Base-by-base conservation (phyloP, 441 rosid genomes). In the Jatropha podagrica region DNA sequence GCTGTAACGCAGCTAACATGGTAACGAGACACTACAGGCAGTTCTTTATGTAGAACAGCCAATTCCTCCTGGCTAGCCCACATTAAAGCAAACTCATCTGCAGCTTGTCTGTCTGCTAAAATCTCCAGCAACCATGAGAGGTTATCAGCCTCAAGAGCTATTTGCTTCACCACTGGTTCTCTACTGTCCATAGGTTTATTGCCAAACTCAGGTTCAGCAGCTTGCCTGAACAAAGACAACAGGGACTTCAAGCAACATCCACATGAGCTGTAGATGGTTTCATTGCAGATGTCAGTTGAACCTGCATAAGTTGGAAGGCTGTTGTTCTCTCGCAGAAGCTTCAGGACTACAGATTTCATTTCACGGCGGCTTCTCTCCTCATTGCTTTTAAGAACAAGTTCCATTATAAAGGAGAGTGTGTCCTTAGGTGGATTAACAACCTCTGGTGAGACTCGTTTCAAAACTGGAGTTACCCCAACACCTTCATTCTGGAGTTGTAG, bases 61-160 rank as follows among this genome's bases (percentile, higher is more conserved):
- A 93, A 77, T 80, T 92, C 98, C 67, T 89, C 86, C 81, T 92
- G 96, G 71, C 83, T 82, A 9, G 96, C 91, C 99, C 99, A 95
- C 73, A 83, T 85, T 71, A 77, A 4, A 40, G 97, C 96, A 61
- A 90, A 91, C 40, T 91, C 96, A 69, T 92, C 97, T 14, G 97
- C 97, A 3, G 90, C 88, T 85, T 91, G 99, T 64, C 91, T 81
- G 82, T 86, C 93, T 0, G 80, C 88, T 79, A 95, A 86, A 72
- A 95, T 90, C 80, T 95, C 99, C 15, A 95, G 94, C 88, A 95
- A 76, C 99, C 98, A 95, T 3, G 88, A 85, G 76, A 93, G 88
- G 60, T 95, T 95, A 79, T 95, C 99, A 0, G 98, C 90, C 71
- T 92, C 97, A 10, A 93, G 72, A 54, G 89, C 91, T 71, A 95